A percentile compares a stretch with the other conserved stretches of the same genome.
Conservation (phyloP, 345 rosid genomes). For the Noccaea bulbosa region DNA sequence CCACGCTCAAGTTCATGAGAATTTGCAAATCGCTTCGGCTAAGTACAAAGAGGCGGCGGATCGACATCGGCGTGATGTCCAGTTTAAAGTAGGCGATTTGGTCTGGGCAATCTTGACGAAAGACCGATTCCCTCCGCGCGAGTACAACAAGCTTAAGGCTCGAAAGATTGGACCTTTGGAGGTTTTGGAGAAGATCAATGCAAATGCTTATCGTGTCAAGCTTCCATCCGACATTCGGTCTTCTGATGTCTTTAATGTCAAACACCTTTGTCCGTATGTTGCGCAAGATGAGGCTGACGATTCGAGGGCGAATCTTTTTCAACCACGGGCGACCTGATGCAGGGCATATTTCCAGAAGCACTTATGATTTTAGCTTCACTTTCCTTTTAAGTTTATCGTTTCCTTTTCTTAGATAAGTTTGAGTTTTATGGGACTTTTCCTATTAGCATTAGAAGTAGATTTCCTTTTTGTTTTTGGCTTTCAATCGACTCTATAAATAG, state of each 20-base stretch:
- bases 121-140: not conserved
- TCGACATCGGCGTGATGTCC: not conserved
- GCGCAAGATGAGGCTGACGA: not conserved
- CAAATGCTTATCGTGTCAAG: not conserved
- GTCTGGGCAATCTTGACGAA: not conserved
- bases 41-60: not conserved
- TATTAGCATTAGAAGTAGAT: too few species aligned
- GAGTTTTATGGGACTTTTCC: too few species aligned
- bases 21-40: not conserved
- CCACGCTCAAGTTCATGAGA: too few species aligned
- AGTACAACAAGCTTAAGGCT: not conserved
- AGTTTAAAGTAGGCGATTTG: not conserved
- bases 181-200: not conserved
- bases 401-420: too few species aligned
- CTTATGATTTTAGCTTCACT: too few species aligned
- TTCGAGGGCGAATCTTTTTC: not conserved
- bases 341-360: not conserved
- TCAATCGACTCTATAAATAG: too few species aligned
- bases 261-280: not conserved
- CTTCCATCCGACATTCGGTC: not conserved
- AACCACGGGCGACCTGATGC: not conserved
- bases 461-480: too few species aligned
- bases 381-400: too few species aligned
- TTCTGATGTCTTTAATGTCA: not conserved
- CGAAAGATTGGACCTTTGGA: not conserved